phyloP scores from a whole-genome alignment of 2,329 filamentous ascomycete species.

The Aspergillus melleus region DNA sequence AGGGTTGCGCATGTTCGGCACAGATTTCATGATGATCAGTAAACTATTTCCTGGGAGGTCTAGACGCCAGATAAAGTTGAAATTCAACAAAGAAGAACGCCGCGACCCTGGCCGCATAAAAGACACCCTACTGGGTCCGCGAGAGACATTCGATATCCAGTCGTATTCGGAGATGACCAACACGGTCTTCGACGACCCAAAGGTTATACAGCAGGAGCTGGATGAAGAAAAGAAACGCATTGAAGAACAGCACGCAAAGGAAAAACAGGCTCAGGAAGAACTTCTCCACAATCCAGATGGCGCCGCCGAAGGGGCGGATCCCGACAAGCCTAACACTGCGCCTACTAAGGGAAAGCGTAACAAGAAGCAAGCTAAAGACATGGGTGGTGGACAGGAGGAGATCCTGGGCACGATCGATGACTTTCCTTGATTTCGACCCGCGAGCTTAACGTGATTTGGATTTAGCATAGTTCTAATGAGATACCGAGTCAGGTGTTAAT shows the following conservation, averaged over 20 bases:
- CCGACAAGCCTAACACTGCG: slow-evolving; percentile 31
- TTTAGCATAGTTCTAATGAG: slow-evolving; percentile 1
- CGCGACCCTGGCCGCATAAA: slow-evolving; percentile 55
- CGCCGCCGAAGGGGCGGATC: slow-evolving; percentile 28
- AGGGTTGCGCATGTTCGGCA: slow-evolving; percentile 63
- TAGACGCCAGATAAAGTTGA: slow-evolving; percentile 63
- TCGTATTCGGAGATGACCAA: slow-evolving; percentile 50
- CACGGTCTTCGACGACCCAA: slow-evolving; percentile 43
- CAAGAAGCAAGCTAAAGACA: slow-evolving; percentile 29
- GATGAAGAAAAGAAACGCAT: slow-evolving; percentile 48
- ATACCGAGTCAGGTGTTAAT: slow-evolving; percentile 1
- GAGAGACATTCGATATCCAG: slow-evolving; percentile 44
- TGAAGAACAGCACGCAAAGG: slow-evolving; percentile 47
- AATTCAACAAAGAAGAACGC: slow-evolving; percentile 63
- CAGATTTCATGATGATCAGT: slow-evolving; percentile 65
- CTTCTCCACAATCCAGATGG: slow-evolving; percentile 44
- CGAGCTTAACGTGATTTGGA: slow-evolving; percentile 4
- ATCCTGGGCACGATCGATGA: slow-evolving; percentile 43
- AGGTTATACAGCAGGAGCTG: slow-evolving; percentile 40
- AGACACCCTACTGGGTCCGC: slow-evolving; percentile 49
- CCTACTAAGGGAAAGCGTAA: slow-evolving; percentile 31
- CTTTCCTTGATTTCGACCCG: slow-evolving; percentile 21
- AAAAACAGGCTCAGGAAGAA: slow-evolving; percentile 46
- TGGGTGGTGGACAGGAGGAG: slow-evolving; percentile 41
- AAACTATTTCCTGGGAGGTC: slow-evolving; percentile 61